These are phyloP conservation scores for Cutaneotrichosporon sp. DNA, from an alignment of 1,284 basidiomycete genomes.

Conservation along the genomic window DNA sequence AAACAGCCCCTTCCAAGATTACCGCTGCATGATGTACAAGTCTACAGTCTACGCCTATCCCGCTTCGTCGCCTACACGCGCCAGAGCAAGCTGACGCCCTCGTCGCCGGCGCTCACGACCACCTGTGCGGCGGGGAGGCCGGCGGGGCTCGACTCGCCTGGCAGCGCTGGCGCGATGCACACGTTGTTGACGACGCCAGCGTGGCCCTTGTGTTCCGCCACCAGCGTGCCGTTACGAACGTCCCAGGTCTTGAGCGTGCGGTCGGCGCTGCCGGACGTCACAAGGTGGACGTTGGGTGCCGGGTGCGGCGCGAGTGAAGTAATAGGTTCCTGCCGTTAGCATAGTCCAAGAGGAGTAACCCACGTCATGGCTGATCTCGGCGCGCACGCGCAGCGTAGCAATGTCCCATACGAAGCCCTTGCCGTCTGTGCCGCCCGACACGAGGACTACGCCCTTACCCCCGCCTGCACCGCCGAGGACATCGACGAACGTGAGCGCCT, in stretches of 20 bases:
- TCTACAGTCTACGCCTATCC: conserved; percentile 5
- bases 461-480: conserved; percentile 55
- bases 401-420: conserved; percentile 93
- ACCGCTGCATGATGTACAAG: not conserved
- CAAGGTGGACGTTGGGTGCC: conserved; percentile 59
- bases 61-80: not conserved
- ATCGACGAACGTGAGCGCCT: conserved; percentile 80
- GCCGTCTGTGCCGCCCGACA: conserved; percentile 89
- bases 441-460: conserved; percentile 61
- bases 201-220: conserved; percentile 81
- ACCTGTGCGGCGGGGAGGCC: conserved; percentile 45
- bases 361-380: conserved; percentile 73
- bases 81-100: conserved; percentile 71
- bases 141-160: conserved; percentile 38
- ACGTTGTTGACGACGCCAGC: conserved; percentile 72
- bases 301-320: conserved; percentile 73
- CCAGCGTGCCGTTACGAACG: conserved; percentile 69
- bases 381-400: conserved; percentile 70
- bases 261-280: conserved; percentile 82
- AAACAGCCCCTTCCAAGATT: not conserved
- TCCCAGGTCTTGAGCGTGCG: conserved; percentile 88
- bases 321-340: conserved; percentile 62
- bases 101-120: conserved; percentile 77
- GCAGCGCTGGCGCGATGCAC: conserved; percentile 54
- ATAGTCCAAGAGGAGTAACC: conserved; percentile 29